Percentiles rank a stretch among this genome's conserved stretches.
These are phyloP conservation scores for Phanerochaete sordida DNA, from an alignment of 768 basidiomycete species.

Conservation along the genomic window DNA sequence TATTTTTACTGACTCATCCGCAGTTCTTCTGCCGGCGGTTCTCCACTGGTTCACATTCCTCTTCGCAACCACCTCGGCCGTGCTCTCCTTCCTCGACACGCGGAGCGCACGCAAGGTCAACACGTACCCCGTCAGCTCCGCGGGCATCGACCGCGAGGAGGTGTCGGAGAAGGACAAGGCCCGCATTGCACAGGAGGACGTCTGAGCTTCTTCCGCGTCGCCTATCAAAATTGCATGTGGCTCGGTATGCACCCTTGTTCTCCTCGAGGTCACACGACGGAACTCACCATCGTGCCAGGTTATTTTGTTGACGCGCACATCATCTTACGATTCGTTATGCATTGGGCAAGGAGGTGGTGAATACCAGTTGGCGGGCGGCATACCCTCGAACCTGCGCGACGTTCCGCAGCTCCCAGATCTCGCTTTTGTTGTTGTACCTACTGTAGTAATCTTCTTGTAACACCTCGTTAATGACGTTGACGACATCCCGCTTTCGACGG, in stretches of 20 bases:
- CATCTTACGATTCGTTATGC: background rate
- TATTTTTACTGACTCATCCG: background rate
- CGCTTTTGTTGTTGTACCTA: background rate
- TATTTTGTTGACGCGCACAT: background rate
- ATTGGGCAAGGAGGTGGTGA: background rate
- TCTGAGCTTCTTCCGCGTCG: background rate
- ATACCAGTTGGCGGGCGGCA: background rate
- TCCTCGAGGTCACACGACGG: background rate
- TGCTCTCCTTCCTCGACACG: slow-evolving; percentile 32
- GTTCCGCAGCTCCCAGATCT: background rate
- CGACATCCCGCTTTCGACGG: too few species aligned
- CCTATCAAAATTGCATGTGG: background rate
- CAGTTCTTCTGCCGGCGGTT: slow-evolving; percentile 48
- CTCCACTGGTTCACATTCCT: slow-evolving; percentile 51
- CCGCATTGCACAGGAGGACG: background rate
- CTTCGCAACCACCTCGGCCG: slow-evolving; percentile 34
- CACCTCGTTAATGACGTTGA: background rate
- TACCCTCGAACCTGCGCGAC: background rate
- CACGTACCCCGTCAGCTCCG: background rate
- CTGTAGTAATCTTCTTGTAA: background rate
- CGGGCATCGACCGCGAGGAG: background rate
- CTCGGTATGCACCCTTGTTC: too few species aligned
- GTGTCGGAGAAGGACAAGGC: background rate
- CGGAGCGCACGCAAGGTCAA: background rate
- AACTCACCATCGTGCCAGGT: background rate